phyloP scores from a whole-genome alignment of 1,284 basidiomycete species.

The Marasmius fiardii region DNA sequence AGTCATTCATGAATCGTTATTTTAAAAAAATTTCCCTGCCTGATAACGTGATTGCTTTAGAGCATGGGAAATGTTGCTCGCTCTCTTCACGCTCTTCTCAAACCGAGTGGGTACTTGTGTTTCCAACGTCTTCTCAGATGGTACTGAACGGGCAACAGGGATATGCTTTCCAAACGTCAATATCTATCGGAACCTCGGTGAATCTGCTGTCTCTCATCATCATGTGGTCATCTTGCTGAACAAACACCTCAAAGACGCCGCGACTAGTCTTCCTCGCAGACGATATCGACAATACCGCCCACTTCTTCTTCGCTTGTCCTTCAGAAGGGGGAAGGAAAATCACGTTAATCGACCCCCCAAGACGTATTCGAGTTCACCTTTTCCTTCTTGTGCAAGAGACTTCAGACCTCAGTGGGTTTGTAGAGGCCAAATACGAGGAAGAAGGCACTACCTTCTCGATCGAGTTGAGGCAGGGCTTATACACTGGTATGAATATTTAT shows the following conservation, averaged over 20 bases:
- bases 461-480: neutral
- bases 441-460: slow-evolving; percentile 2
- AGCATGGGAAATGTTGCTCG: slow-evolving; percentile 33
- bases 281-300: slow-evolving; percentile 39
- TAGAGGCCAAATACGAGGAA: neutral
- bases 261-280: slow-evolving; percentile 58
- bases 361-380: neutral
- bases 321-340: slow-evolving; percentile 53
- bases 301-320: slow-evolving; percentile 62
- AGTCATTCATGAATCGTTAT: slow-evolving; percentile 13
- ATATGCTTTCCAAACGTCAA: slow-evolving; percentile 55
- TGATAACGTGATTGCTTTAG: slow-evolving; percentile 18
- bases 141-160: slow-evolving; percentile 28
- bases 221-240: neutral
- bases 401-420: neutral
- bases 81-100: slow-evolving; percentile 37
- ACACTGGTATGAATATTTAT: slow-evolving; percentile 22
- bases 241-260: slow-evolving; percentile 26
- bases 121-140: neutral
- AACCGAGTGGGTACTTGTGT: slow-evolving; percentile 13
- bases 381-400: neutral
- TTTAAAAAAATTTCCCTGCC: slow-evolving; percentile 11
- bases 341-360: slow-evolving; percentile 37
- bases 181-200: slow-evolving; percentile 53
- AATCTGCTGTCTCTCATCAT: slow-evolving; percentile 18